Evolutionary conservation across 352 stramenopile species (phyloP).

Genomic region (Aphanomyces euteiches): DNA sequence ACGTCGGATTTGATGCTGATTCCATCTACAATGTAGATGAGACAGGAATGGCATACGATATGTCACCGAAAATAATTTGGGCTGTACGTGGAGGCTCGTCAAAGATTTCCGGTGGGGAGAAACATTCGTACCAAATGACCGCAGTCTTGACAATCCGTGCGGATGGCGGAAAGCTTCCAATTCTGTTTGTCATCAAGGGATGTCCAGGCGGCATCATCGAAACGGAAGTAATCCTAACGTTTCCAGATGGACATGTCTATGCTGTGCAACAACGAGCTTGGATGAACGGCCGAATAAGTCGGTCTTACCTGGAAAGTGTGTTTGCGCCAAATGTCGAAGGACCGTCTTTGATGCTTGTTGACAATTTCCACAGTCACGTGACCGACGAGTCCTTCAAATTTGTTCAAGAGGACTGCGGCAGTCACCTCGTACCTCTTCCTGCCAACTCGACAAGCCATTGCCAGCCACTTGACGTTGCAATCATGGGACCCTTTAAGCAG

Average conservation of each 20-base stretch:
- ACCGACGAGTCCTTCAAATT: no score
- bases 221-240: conserved; percentile 20
- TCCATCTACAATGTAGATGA: conserved; percentile 32
- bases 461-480: no score
- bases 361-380: no score
- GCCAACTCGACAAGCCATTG: no score
- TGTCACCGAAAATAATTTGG: conserved; percentile 27
- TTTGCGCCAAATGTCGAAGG: no score
- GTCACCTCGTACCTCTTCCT: no score
- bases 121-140: conserved; percentile 32
- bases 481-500: no score
- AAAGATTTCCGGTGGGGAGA: conserved; percentile 16
- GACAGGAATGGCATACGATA: conserved; percentile 30
- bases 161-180: conserved; percentile 33
- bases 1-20: neutral
- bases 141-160: conserved; percentile 31
- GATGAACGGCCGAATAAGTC: no score
- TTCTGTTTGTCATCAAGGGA: conserved; percentile 32
- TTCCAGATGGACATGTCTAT: conserved; percentile 30
- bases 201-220: conserved; percentile 31
- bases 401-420: no score
- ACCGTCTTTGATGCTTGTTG: no score
- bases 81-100: conserved; percentile 23
- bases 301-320: no score
- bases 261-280: conserved; percentile 34